A percentile compares a stretch with the other conserved stretches of the same genome.
phyloP scores from a whole-genome alignment of 139 green algal species.

The Pedinophyceae sp. region DNA sequence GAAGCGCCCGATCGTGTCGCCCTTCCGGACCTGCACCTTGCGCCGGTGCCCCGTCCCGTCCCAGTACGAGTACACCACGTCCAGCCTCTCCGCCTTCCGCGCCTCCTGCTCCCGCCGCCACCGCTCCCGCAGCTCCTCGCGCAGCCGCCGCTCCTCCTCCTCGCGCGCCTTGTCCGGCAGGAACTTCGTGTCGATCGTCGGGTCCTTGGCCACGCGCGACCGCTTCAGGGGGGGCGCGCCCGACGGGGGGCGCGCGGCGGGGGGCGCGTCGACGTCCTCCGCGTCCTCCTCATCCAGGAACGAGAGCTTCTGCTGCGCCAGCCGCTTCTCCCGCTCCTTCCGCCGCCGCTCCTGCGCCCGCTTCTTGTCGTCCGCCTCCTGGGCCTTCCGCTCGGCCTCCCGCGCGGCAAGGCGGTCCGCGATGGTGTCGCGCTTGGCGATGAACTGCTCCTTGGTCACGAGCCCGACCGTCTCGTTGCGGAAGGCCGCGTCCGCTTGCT shows the following conservation, averaged over 20 bases:
- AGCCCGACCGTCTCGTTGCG: conserved; percentile 88
- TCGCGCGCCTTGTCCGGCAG: conserved; percentile 72
- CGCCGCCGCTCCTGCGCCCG: background rate
- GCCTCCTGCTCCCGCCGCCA: conserved; percentile 37
- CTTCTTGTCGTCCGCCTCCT: background rate
- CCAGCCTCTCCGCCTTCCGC: conserved; percentile 67
- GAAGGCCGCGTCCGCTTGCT: conserved; percentile 82
- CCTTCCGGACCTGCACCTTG: conserved; percentile 30
- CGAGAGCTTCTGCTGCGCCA: conserved; percentile 7
- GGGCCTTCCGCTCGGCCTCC: background rate
- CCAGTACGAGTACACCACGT: conserved; percentile 92
- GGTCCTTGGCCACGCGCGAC: conserved; percentile 89
- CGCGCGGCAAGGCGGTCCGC: conserved; percentile 31
- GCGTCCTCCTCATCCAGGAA: conserved; percentile 2
- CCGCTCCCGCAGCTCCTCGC: conserved; percentile 51
- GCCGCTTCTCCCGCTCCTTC: conserved; percentile 16
- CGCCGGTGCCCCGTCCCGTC: conserved; percentile 75
- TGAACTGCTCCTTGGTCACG: conserved; percentile 82
- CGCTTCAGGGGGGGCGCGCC: no score
- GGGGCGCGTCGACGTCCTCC: conserved; percentile 10
- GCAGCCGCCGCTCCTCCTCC: conserved; percentile 48
- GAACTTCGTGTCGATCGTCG: conserved; percentile 61
- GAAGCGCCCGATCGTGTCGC: conserved; percentile 70
- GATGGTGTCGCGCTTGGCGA: conserved; percentile 57
- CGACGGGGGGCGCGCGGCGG: conserved; percentile 7